Conservation (phyloP, 2,329 filamentous ascomycete genomes). For the Ophiostoma sp. region DNA sequence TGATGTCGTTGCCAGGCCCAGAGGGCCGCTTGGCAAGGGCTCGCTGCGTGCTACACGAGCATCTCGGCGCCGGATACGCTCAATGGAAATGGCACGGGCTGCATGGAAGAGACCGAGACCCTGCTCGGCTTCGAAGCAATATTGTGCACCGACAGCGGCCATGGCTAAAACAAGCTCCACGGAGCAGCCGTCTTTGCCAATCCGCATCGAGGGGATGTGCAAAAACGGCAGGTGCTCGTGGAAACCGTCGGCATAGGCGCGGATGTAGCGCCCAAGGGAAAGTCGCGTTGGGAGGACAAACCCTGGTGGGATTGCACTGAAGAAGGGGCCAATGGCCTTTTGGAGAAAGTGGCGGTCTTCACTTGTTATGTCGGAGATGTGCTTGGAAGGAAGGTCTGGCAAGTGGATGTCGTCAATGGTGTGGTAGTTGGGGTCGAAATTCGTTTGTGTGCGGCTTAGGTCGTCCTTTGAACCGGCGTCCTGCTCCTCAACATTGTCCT, state of each 20-base stretch:
- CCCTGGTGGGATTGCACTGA: neutral
- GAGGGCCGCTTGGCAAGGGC: conserved; percentile 7
- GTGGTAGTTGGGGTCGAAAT: neutral
- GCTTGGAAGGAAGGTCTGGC: neutral
- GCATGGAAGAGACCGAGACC: conserved; percentile 59
- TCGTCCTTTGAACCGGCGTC: neutral
- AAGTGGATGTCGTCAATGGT: neutral
- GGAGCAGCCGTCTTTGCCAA: conserved; percentile 13
- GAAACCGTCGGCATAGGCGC: conserved; percentile 31
- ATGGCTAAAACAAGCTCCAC: conserved; percentile 51
- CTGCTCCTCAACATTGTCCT: neutral
- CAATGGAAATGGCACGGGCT: conserved; percentile 54
- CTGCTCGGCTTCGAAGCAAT: conserved; percentile 50
- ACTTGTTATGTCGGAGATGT: neutral
- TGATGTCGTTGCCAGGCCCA: conserved; percentile 17
- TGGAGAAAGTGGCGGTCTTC: neutral
- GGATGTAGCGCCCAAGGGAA: conserved; percentile 30
- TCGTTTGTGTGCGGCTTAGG: neutral
- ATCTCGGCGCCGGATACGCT: conserved; percentile 52
- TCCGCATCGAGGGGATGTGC: conserved; percentile 28
- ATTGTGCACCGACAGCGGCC: conserved; percentile 50
- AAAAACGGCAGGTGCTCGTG: conserved; percentile 52
- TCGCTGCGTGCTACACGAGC: conserved; percentile 40
- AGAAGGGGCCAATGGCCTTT: neutral
- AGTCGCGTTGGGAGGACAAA: conserved; percentile 29